Base-by-base conservation (phyloP, 139 green algal genomes). In the Edaphochlamys debaryana region DNA sequence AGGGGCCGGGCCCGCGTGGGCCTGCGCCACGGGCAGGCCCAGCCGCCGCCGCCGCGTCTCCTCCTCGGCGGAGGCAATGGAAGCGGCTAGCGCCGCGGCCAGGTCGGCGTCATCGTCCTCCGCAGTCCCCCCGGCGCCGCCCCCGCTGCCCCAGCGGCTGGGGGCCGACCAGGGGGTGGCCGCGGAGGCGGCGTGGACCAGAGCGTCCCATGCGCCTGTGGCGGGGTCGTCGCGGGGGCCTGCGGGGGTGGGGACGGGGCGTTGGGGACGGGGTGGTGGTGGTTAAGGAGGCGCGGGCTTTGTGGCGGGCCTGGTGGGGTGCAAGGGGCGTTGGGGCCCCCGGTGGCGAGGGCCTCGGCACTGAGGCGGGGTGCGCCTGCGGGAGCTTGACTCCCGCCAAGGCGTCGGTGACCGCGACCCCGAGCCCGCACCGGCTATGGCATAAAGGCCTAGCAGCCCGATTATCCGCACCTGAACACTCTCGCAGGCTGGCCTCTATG, bases 61-160 rank as follows among this genome's bases (percentile, higher is more conserved):
- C 22, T 82, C 76, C 63, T 73, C 42, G 8, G 63, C 76, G 1
- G 42, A 67, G 42, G 60, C 9, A 6, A 82, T 36, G 76, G 42
- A 67, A 32, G 76, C 76, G 0, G 62, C 76, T 63, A 82, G 20
- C 13, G 76, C 76, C 0, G 63, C 63, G 7, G 76, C 76, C 3
- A 82, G 40, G 60, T 62, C 42, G 1, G 38, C 76, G 9, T 78
- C 70, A 0, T 82, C 76, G 38, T 73, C 60, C 1, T 72, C 60
- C 3, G 36, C 60, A 22, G n/a, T n/a, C n/a, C n/a, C n/a, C n/a
- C n/a, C n/a, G n/a, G n/a, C n/a, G n/a, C n/a, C n/a, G n/a, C n/a
- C n/a, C 25, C 50, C 2, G 6, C 50, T 19, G 25, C 20, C 50
- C 50, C 20, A 4, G 50, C 23, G 50, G 50, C 50, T 29, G 25